Base-by-base conservation (phyloP, 305 asterid species). In the Fraxinus dipetala region DNA sequence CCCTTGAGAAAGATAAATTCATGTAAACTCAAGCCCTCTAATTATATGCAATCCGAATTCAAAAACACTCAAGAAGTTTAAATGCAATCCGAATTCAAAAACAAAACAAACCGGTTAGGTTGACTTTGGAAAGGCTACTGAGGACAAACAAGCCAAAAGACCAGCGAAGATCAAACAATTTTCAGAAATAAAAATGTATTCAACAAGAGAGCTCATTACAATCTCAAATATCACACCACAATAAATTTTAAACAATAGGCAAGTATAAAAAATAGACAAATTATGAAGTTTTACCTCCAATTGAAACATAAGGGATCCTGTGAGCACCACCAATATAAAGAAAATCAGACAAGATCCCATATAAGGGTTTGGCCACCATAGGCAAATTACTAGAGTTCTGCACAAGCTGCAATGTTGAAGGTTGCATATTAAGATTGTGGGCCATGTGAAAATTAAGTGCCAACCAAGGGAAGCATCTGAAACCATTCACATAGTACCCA, bases 391-490 rank as follows among this genome's bases (percentile, higher is more conserved):
- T 95, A 80, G 75, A 83, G 26, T 85, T 86, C 94, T 93, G 98
- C 85, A 95, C 93, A 81, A 95, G 87, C 87, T 95, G 98, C 88
- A 95, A 77, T 22, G 86, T 84, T 3, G 98, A 90, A 43, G 98
- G 98, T 72, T 90, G 86, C 94, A 95, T 86, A 28, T 84, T 85
- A 7, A 95, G 90, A 88, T 84, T 84, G 76, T 87, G 38, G 10
- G 93, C 94, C 98, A 95, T 91, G 80, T 93, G 97, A 18, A 88
- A 92, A 77, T 95, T 95, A 70, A 95, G 87, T 1, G 93, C 97
- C 86, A 95, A 74, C 98, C 96, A 95, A 38, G 98, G 97, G 82
- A 92, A 93, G 11, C 98, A 95, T 87, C 98, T 87, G 82, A 95
- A 93, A 4, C 98, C 98, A 73, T 95, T 91, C 83, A 95, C 90